A percentile compares a stretch with the other conserved stretches of the same genome.
phyloP scores from a whole-genome alignment of 2,329 filamentous ascomycete genomes.

The Fusarium acutatum region DNA sequence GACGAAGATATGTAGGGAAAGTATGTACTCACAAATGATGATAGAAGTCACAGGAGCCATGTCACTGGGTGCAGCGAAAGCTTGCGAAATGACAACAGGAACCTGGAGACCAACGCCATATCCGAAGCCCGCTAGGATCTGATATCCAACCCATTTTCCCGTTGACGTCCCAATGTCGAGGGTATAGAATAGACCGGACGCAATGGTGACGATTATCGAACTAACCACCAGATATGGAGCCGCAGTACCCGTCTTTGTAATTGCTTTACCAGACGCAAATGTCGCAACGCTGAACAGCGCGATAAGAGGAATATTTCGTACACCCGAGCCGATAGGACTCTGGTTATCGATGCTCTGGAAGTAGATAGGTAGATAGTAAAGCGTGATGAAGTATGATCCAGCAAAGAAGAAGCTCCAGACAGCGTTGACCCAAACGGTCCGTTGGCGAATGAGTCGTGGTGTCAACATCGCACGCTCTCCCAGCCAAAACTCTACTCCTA shows the following conservation, averaged over 20 bases:
- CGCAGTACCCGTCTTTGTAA: not conserved
- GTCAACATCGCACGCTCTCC: not conserved
- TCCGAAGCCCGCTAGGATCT: not conserved
- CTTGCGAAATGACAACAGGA: not conserved
- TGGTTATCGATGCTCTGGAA: not conserved
- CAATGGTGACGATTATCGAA: not conserved
- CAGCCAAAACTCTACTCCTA: not conserved
- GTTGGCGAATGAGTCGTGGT: not conserved
- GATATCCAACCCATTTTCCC: not conserved
- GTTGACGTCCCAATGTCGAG: not conserved
- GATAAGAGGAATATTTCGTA: not conserved
- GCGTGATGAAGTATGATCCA: not conserved
- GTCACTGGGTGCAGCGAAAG: not conserved
- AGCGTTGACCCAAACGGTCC: not conserved
- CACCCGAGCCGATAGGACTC: not conserved
- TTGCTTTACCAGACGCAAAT: not conserved
- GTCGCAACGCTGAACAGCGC: not conserved
- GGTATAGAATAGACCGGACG: not conserved
- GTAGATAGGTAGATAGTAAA: not conserved
- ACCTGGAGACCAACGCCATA: not conserved
- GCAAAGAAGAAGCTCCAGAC: not conserved
- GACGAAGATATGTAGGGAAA: rapidly evolving
- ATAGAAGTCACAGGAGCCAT: not conserved
- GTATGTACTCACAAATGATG: not conserved
- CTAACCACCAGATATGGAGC: not conserved